These are phyloP conservation scores for Rhizodiscina lignyota DNA, from an alignment of 495 filamentous ascomycete genomes.

Conservation along the genomic window DNA sequence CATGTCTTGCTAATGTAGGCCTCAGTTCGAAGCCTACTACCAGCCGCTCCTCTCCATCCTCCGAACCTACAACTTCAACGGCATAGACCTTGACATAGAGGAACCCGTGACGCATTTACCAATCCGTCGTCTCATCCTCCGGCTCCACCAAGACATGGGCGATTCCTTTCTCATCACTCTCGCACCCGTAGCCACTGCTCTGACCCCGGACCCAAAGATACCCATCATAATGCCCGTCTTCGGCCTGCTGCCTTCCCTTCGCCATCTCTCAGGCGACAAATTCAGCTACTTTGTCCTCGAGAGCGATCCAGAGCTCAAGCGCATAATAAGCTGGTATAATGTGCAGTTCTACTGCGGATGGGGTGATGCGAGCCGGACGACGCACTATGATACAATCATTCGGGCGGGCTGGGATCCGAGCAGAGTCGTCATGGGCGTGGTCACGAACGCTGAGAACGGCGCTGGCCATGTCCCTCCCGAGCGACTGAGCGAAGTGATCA, in stretches of 20 bases:
- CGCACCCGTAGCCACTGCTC: constrained; percentile 26
- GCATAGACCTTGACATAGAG: constrained; percentile 29
- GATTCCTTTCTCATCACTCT: constrained; percentile 27
- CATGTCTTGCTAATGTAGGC: background rate
- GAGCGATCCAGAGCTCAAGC: constrained; percentile 1
- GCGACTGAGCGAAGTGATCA: constrained; percentile 10
- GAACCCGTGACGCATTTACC: constrained; percentile 19
- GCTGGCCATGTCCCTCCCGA: background rate
- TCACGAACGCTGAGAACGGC: constrained; percentile 22
- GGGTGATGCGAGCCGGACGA: constrained; percentile 17
- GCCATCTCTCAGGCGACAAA: constrained; percentile 25
- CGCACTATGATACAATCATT: constrained; percentile 20
- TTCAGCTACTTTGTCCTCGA: constrained; percentile 26
- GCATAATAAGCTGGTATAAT: constrained; percentile 22
- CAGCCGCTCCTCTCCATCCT: constrained; percentile 19
- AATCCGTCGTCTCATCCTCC: constrained; percentile 19
- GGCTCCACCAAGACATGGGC: constrained; percentile 25
- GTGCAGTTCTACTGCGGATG: constrained; percentile 29
- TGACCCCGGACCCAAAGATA: constrained; percentile 9
- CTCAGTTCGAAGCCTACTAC: constrained; percentile 26
- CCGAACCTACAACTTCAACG: constrained; percentile 18
- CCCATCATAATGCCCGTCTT: constrained; percentile 7
- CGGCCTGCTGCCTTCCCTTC: constrained; percentile 8
- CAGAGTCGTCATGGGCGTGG: constrained; percentile 24
- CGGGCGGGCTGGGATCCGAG: constrained; percentile 21